Conservation (phyloP, 1,284 basidiomycete genomes). For the Mycosarcoma maydis region DNA sequence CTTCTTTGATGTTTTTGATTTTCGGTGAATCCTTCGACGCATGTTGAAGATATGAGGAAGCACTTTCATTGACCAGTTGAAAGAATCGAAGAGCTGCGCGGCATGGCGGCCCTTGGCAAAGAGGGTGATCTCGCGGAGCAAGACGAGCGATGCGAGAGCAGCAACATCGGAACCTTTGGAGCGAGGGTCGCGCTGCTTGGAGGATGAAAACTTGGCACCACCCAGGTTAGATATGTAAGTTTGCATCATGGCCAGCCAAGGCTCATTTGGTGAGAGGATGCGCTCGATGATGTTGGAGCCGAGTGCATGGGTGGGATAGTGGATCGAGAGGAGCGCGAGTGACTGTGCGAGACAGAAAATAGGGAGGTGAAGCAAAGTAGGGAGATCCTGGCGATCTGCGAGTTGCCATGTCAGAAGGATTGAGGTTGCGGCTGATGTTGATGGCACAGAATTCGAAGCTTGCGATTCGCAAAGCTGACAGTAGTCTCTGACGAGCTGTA, state of each 20-base stretch:
- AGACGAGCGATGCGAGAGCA: conserved; percentile 43
- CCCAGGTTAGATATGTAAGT: conserved; percentile 44
- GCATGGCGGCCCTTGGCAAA: conserved; percentile 56
- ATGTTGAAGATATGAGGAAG: conserved; percentile 54
- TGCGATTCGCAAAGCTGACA: conserved; percentile 43
- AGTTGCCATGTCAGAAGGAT: conserved; percentile 47
- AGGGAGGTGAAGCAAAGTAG: conserved; percentile 46
- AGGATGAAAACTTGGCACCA: conserved; percentile 21
- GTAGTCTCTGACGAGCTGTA: conserved; percentile 40
- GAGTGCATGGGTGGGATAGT: conserved; percentile 57
- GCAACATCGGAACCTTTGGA: conserved; percentile 38
- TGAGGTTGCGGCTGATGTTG: conserved; percentile 24
- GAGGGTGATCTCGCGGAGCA: conserved; percentile 50
- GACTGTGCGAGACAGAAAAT: conserved; percentile 60
- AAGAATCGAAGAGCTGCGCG: conserved; percentile 51
- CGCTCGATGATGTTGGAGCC: conserved; percentile 51
- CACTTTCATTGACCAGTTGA: conserved; percentile 57
- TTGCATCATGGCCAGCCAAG: conserved; percentile 51
- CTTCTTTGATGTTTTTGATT: conserved; percentile 29
- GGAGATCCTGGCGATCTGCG: conserved; percentile 39
- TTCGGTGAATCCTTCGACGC: conserved; percentile 39
- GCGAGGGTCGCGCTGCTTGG: conserved; percentile 24
- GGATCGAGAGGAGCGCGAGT: conserved; percentile 53
- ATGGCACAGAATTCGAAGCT: conserved; percentile 23
- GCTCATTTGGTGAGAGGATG: conserved; percentile 44